These are phyloP conservation scores for Gynandropsis gynandra DNA, from an alignment of 345 rosid genomes.

Conservation along the genomic window DNA sequence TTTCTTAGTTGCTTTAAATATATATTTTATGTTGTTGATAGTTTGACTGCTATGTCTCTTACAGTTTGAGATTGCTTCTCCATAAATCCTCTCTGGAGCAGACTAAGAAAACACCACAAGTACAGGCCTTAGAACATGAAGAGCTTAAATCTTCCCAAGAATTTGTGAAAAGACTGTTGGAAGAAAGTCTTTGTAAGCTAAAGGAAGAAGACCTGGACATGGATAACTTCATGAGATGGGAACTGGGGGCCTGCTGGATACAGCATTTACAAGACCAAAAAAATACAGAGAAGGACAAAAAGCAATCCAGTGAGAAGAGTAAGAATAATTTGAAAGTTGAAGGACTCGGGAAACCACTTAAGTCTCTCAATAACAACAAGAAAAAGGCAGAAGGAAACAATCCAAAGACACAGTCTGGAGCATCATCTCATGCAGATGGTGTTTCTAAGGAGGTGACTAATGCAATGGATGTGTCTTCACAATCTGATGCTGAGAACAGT, in stretches of 20 bases:
- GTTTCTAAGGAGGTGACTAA: conserved; percentile 36
- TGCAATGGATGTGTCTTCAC: conserved; percentile 39
- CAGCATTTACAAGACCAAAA: conserved; percentile 94
- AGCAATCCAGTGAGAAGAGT: conserved; percentile 51
- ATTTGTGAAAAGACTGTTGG: conserved; percentile 63
- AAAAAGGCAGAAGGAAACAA: conserved; percentile 50
- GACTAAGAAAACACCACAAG: conserved; percentile 37
- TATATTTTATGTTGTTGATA: conserved; percentile 1
- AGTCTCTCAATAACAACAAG: conserved; percentile 70
- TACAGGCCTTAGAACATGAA: conserved; percentile 41
- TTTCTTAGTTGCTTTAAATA: no score
- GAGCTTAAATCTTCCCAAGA: conserved; percentile 54
- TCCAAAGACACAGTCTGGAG: conserved; percentile 34
- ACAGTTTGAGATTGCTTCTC: conserved; percentile 85
- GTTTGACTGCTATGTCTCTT: conserved; percentile 17
- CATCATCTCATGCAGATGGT: conserved; percentile 32
- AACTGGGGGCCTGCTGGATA: conserved; percentile 99
- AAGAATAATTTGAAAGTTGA: conserved; percentile 86
- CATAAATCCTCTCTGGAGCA: conserved; percentile 47
- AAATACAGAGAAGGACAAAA: conserved; percentile 77
- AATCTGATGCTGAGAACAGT: conserved; percentile 45
- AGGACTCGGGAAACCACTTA: conserved; percentile 94
- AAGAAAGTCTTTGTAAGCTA: conserved; percentile 76
- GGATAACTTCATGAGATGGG: conserved; percentile 83
- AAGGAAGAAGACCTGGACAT: conserved; percentile 48